These are phyloP conservation scores for Cruciata laevipes DNA, from an alignment of 257 asterid genomes.

Conservation along the genomic window DNA sequence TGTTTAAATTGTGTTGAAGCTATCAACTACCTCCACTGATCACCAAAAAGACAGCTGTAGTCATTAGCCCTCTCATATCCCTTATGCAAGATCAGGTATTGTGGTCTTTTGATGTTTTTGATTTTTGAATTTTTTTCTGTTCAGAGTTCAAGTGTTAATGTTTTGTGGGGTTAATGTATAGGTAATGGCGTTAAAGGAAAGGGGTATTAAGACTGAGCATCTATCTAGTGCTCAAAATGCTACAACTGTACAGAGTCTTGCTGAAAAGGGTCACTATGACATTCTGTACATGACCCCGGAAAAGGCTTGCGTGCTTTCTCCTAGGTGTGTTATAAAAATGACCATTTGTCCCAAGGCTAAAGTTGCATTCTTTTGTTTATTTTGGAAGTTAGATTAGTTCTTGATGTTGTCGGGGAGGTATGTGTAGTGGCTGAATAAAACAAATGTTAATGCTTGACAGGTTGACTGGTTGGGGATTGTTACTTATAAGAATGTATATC, in stretches of 20 bases:
- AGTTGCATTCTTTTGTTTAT: background rate
- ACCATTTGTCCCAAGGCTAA: background rate
- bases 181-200: constrained; percentile 89
- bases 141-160: background rate
- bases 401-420: background rate
- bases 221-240: constrained; percentile 82
- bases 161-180: constrained; percentile 17
- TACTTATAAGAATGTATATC: background rate
- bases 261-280: constrained; percentile 62
- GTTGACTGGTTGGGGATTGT: background rate
- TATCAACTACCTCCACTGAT: constrained; percentile 90
- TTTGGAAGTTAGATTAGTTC: background rate
- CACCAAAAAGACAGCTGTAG: constrained; percentile 66
- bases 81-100: constrained; percentile 93
- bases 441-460: background rate
- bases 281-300: constrained; percentile 89
- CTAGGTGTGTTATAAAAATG: constrained; percentile 32
- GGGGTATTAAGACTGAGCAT: constrained; percentile 79
- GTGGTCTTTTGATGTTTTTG: constrained; percentile 10
- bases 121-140: background rate
- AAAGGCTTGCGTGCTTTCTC: constrained; percentile 54
- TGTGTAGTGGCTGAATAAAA: background rate
- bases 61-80: constrained; percentile 87
- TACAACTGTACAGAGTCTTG: constrained; percentile 42
- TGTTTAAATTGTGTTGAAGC: constrained; percentile 35